Evolutionary conservation across 2,329 filamentous ascomycete species (phyloP), one percentile per base, ranked within the genome.

Genomic region (Trichophyton mentagrophytes): DNA sequence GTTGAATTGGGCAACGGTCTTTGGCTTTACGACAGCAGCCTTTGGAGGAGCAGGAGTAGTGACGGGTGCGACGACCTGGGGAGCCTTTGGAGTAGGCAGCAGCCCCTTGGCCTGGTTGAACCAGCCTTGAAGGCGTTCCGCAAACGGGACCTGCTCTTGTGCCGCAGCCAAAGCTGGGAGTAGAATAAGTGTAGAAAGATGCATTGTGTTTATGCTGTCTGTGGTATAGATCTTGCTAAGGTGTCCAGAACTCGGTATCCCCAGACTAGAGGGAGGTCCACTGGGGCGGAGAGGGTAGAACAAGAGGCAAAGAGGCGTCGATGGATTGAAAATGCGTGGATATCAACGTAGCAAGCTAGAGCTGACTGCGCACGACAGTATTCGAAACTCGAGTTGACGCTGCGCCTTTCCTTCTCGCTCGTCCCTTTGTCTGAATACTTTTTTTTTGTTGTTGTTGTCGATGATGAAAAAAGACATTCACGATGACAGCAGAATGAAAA

Each of bases 141-240:
- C 69, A 60, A 79, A 74, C 38, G 82, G 82, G 46, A 81, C 71
- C 70, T 85, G 83, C 67, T 82, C 77, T 70, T 84, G 78, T 57
- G 81, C 81, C 64, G 78, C 77, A 63, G 81, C 79, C 51, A 95
- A 79, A 84, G 86, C 58, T 90, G 90, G 66, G 84, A 87, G 74
- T 81, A 95, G 76, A 87, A 97, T 68, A 59, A 70, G 62, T 68
- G 75, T 64, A 30, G 65, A 62, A 33, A 66, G 53, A 62, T 64
- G 65, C 65, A 66, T 66, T 61, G 46, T 61, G 57, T 15, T 30
- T 53, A 15, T 53, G 22, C 8, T 53, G 9, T 53, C 5, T 53
- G 3, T 33, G 3, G 13, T 27, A 13, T 53, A 15, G 49, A 53
- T 30, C 15, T 44, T n/a, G n/a, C 22, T 53, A 53, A 53, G 22